A percentile compares a stretch with the other conserved stretches of the same genome.
phyloP scores from a whole-genome alignment of 2,329 filamentous ascomycete species.

The Beauveria rudraprayagi region DNA sequence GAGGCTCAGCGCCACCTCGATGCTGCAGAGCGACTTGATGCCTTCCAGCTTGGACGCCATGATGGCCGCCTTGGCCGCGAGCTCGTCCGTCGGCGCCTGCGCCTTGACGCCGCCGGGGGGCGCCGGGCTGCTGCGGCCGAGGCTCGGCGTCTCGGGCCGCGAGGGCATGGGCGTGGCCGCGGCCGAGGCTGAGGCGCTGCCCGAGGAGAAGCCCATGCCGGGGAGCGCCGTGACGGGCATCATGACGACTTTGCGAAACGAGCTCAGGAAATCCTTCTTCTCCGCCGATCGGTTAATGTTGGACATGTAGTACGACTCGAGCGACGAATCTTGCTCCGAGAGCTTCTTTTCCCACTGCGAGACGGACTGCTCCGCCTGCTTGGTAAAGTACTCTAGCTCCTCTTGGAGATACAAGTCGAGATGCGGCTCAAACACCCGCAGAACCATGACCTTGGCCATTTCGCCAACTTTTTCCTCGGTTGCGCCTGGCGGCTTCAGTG shows the following conservation, averaged over 20 bases:
- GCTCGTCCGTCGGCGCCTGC: slow-evolving; percentile 79
- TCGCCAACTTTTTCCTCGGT: slow-evolving; percentile 53
- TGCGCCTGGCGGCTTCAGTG: slow-evolving; percentile 58
- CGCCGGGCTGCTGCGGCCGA: slow-evolving; percentile 27
- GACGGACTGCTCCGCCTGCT: slow-evolving; percentile 68
- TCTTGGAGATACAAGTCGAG: slow-evolving; percentile 90
- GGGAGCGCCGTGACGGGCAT: slow-evolving; percentile 92
- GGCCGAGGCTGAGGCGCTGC: slow-evolving; percentile 23
- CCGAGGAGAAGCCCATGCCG: slow-evolving; percentile 53
- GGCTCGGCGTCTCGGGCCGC: slow-evolving; percentile 41
- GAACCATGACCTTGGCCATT: slow-evolving; percentile 58
- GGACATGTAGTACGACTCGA: slow-evolving; percentile 92
- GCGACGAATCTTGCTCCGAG: slow-evolving; percentile 79
- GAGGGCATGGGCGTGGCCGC: slow-evolving; percentile 31
- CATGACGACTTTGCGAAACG: slow-evolving; percentile 98
- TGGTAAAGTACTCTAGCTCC: slow-evolving; percentile 79
- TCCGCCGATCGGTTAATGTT: slow-evolving; percentile 91
- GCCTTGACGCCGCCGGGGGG: slow-evolving; percentile 48
- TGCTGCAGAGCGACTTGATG: slow-evolving; percentile 90
- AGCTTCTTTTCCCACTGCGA: slow-evolving; percentile 84
- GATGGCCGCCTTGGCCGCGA: slow-evolving; percentile 93
- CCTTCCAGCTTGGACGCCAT: slow-evolving; percentile 93
- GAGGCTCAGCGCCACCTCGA: slow-evolving; percentile 84
- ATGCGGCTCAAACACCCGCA: slow-evolving; percentile 79
- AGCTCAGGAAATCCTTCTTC: slow-evolving; percentile 91